Evolutionary conservation across 2,329 filamentous ascomycete species (phyloP).

Genomic region (Harringtonia lauricola): DNA sequence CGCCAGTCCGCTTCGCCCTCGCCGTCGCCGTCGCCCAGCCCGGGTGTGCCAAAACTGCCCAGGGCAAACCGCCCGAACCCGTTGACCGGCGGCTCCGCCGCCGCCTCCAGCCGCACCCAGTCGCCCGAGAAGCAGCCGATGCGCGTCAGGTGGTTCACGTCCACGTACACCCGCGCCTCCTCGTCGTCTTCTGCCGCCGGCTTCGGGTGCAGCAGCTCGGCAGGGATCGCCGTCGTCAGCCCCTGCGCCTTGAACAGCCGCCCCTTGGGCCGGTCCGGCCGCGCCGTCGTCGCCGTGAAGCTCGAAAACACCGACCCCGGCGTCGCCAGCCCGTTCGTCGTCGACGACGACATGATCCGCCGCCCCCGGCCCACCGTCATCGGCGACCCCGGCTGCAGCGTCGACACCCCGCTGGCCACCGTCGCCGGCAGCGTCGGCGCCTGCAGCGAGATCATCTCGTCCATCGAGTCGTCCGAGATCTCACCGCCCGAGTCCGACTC

Average conservation of each 20-base stretch:
- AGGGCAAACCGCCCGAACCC: slow-evolving; percentile 57
- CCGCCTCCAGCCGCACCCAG: slow-evolving; percentile 78
- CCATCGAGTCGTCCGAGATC: slow-evolving; percentile 80
- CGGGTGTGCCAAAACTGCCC: slow-evolving; percentile 51
- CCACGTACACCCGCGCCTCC: slow-evolving; percentile 80
- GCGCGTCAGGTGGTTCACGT: slow-evolving; percentile 73
- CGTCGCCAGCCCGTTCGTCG: slow-evolving; percentile 64
- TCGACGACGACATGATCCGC: slow-evolving; percentile 43
- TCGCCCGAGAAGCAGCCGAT: slow-evolving; percentile 96
- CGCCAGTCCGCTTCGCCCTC: slow-evolving; percentile 59
- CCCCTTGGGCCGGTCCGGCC: slow-evolving; percentile 59
- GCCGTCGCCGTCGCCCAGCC: slow-evolving; percentile 44
- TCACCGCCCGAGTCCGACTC: slow-evolving; percentile 63
- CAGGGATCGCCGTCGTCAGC: slow-evolving; percentile 58
- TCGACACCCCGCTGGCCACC: slow-evolving; percentile 67
- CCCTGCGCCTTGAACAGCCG: slow-evolving; percentile 79
- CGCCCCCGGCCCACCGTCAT: slow-evolving; percentile 59
- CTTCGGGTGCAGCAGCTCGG: slow-evolving; percentile 74
- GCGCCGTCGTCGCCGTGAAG: slow-evolving; percentile 74
- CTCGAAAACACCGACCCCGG: slow-evolving; percentile 84
- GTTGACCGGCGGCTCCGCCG: slow-evolving; percentile 60
- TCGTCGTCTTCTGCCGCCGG: slow-evolving; percentile 72
- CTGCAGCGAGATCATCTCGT: slow-evolving; percentile 85
- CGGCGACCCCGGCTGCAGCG: slow-evolving; percentile 70
- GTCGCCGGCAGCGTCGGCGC: slow-evolving; percentile 70